Evolutionary conservation across 2,329 filamentous ascomycete species (phyloP).

Genomic region (Phyllosticta citribraziliensis): DNA sequence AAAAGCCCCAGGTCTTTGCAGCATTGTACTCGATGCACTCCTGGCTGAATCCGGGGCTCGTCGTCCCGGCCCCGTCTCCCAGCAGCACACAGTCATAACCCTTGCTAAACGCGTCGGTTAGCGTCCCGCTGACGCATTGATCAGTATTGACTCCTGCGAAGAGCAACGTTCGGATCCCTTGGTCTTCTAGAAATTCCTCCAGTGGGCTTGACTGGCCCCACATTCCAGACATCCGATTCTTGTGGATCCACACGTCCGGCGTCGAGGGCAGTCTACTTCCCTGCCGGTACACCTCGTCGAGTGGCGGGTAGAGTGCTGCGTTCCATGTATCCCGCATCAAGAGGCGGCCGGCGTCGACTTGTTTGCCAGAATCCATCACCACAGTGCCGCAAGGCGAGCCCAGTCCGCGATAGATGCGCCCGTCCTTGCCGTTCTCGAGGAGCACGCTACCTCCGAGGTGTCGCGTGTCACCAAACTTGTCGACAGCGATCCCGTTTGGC

Average conservation of each 20-base stretch:
- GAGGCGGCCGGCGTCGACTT: slow-evolving; percentile 24
- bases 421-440: slow-evolving; percentile 12
- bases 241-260: slow-evolving; percentile 27
- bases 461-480: slow-evolving; percentile 21
- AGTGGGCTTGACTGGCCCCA: slow-evolving; percentile 27
- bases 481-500: slow-evolving; percentile 18
- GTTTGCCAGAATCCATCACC: slow-evolving; percentile 15
- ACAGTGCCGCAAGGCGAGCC: slow-evolving; percentile 21
- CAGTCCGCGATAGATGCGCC: slow-evolving; percentile 22
- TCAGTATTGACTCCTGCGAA: slow-evolving; percentile 36
- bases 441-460: slow-evolving; percentile 12
- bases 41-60: slow-evolving; percentile 30
- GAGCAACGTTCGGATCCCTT: slow-evolving; percentile 30
- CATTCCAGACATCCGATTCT: slow-evolving; percentile 33
- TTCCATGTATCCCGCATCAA: slow-evolving; percentile 34
- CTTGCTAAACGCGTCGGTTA: slow-evolving; percentile 33
- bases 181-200: slow-evolving; percentile 25
- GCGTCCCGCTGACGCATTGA: slow-evolving; percentile 33
- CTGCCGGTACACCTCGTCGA: slow-evolving; percentile 23
- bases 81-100: slow-evolving; percentile 35
- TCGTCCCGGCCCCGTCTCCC: slow-evolving; percentile 32
- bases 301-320: slow-evolving; percentile 29
- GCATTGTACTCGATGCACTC: slow-evolving; percentile 32
- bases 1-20: slow-evolving; percentile 32
- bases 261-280: slow-evolving; percentile 12